These are phyloP conservation scores for Amorphotheca resinae DNA, from an alignment of 495 filamentous ascomycete genomes.

Conservation along the genomic window DNA sequence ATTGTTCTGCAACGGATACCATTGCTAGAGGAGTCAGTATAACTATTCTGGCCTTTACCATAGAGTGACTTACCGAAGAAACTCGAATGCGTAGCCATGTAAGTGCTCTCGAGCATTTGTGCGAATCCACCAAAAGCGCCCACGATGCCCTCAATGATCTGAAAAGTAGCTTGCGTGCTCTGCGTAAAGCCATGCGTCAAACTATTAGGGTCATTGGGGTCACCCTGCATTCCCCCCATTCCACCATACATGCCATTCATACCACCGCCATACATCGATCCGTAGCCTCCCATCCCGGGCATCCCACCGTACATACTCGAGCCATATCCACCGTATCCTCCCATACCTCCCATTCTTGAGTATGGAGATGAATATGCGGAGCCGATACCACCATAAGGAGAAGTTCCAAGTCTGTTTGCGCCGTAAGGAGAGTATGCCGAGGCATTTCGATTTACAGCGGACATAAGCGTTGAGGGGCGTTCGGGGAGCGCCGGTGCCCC, in stretches of 20 bases:
- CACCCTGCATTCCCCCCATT: conserved; percentile 44
- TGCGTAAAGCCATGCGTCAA: conserved; percentile 82
- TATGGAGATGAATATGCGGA: conserved; percentile 37
- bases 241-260: conserved; percentile 42
- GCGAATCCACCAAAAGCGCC: conserved; percentile 96
- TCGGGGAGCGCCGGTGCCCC: conserved; percentile 54
- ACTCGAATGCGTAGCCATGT: conserved; percentile 98
- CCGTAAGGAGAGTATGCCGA: conserved; percentile 71
- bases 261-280: conserved; percentile 30
- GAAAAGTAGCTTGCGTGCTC: conserved; percentile 93
- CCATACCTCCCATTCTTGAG: conserved; percentile 33
- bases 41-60: conserved; percentile 8
- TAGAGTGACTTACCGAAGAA: conserved; percentile 70
- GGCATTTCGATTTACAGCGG: conserved; percentile 72
- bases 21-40: conserved; percentile 49
- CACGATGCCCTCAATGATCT: conserved; percentile 97
- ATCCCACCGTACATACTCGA: conserved; percentile 47
- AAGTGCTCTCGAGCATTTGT: conserved; percentile 99
- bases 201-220: conserved; percentile 88
- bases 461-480: conserved; percentile 60
- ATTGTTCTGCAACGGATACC: conserved; percentile 96
- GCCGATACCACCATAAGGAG: conserved; percentile 47
- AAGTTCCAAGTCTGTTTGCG: conserved; percentile 44
- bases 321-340: conserved; percentile 31
- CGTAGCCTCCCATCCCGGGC: conserved; percentile 43